Conservation (phyloP, 305 asterid genomes). For the Fraxinus velutina region DNA sequence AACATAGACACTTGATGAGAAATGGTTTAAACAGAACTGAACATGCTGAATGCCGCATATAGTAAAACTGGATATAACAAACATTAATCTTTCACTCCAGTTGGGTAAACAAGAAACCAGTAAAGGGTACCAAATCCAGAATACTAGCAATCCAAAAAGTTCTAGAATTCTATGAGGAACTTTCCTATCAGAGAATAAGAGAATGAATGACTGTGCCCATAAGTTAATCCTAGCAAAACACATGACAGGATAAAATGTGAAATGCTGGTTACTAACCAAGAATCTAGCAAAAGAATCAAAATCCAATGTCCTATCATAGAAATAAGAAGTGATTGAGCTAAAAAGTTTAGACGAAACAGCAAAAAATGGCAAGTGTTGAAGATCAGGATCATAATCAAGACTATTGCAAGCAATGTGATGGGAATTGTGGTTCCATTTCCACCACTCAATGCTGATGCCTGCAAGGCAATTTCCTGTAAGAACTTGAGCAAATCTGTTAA, state of each 20-base stretch:
- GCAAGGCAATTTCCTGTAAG: slow-evolving; percentile 70
- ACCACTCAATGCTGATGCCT: slow-evolving; percentile 90
- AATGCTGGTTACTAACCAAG: slow-evolving; percentile 69
- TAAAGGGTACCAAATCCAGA: slow-evolving; percentile 79
- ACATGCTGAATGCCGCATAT: slow-evolving; percentile 70
- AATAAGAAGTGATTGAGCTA: slow-evolving; percentile 51
- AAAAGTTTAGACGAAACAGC: slow-evolving; percentile 74
- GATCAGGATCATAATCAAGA: slow-evolving; percentile 79
- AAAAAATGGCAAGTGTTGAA: slow-evolving; percentile 72
- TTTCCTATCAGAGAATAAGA: slow-evolving; percentile 43
- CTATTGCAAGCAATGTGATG: slow-evolving; percentile 87
- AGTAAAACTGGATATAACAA: slow-evolving; percentile 49
- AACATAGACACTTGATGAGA: slow-evolving; percentile 53
- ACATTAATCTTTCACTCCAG: slow-evolving; percentile 51
- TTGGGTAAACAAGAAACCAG: slow-evolving; percentile 60
- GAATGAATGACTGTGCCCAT: slow-evolving; percentile 53
- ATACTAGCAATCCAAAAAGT: slow-evolving; percentile 49
- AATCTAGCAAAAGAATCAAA: slow-evolving; percentile 57
- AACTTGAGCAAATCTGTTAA: slow-evolving; percentile 54
- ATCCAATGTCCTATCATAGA: slow-evolving; percentile 45
- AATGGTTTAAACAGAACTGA: slow-evolving; percentile 73
- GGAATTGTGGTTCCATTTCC: slow-evolving; percentile 87
- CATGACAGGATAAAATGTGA: slow-evolving; percentile 80
- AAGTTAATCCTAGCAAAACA: slow-evolving; percentile 64
- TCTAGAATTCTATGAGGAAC: slow-evolving; percentile 51